Conservation (phyloP, 2,329 filamentous ascomycete genomes). For the Neonectria neomacrospora region DNA sequence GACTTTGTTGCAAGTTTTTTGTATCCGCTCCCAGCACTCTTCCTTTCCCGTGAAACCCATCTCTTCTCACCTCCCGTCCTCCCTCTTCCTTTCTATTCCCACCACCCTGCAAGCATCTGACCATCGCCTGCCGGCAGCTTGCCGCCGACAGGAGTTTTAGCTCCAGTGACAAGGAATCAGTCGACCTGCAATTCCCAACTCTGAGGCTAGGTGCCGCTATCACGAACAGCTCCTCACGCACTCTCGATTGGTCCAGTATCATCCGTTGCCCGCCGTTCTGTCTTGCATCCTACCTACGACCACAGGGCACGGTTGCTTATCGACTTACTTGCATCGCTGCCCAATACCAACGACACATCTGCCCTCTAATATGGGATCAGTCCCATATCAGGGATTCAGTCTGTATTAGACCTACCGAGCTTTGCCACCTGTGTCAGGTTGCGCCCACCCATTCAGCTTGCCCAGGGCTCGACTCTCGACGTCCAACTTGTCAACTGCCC, state of each 20-base stretch:
- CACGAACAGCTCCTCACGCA: slow-evolving; percentile 16
- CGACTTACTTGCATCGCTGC: slow-evolving; percentile 27
- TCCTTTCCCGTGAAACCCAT: slow-evolving; percentile 12
- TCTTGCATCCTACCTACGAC: slow-evolving; percentile 29
- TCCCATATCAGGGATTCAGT: slow-evolving; percentile 9
- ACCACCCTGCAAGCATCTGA: slow-evolving; percentile 2
- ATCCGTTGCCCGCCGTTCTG: slow-evolving; percentile 22
- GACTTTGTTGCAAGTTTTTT: slow-evolving; percentile 17
- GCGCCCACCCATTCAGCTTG: slow-evolving; percentile 9
- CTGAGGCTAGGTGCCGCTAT: slow-evolving; percentile 18
- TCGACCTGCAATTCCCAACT: slow-evolving; percentile 7
- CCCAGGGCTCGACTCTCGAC: slow-evolving; percentile 14
- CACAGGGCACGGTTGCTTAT: slow-evolving; percentile 28
- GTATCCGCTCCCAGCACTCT: slow-evolving; percentile 17
- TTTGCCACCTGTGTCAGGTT: slow-evolving; percentile 20
- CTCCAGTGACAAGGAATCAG: slow-evolving; percentile 14
- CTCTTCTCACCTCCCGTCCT: slow-evolving; percentile 3
- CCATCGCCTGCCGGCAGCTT: slow-evolving; percentile 5
- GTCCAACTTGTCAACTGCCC: slow-evolving; percentile 10
- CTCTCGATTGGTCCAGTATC: slow-evolving; percentile 25
- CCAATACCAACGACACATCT: slow-evolving; percentile 18
- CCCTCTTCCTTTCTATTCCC: neutral
- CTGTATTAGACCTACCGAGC: slow-evolving; percentile 17
- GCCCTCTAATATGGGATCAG: slow-evolving; percentile 18
- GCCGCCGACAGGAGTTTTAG: slow-evolving; percentile 8